Base-by-base conservation (phyloP, 768 basidiomycete genomes). In the Russula virescens region DNA sequence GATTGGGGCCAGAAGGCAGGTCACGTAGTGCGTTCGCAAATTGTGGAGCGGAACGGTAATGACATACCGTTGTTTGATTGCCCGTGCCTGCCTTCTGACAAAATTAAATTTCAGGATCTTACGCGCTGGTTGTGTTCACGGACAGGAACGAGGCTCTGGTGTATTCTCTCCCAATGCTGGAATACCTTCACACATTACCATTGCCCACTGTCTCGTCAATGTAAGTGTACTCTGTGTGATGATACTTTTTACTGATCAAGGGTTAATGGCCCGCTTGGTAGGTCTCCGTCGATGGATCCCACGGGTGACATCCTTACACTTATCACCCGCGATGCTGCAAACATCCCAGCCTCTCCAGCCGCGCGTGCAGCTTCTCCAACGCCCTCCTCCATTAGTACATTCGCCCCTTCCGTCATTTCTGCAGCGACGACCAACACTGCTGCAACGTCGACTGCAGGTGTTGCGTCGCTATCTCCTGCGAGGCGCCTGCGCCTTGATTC, bases 101-200 rank as follows among this genome's bases (percentile, higher is more conserved):
- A 34, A 16, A 9, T n/a, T 45, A 3, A 82, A 80, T 79, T 40
- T 80, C 79, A 52, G 80, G 76, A 67, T 83, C 80, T 19, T 70
- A 63, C 21, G 74, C 71, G 2, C 73, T 89, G 28, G 79, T 84
- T 21, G 80, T 82, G 25, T 78, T 84, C 64, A 85, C 83, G 0
- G 81, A 81, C 65, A 74, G 70, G 55, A 74, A 78, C 14, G 76
- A 81, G 40, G 78, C 72, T 2, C 73, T 83, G 7, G 75, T 83
- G 5, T 88, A 87, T 73, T 84, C 88, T 3, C 74, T 89, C 31
- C 88, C 88, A 28, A 74, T 78, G 67, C 76, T 89, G 42, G 84
- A 88, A 69, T 73, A 76, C 48, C 66, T 88, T 25, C 77, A 83
- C 64, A 81, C 79, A 1, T 14, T 68, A 45, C 23, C 66, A n/a